Conservation (phyloP, 306 rosid species). For the Arachis stenosperma region DNA sequence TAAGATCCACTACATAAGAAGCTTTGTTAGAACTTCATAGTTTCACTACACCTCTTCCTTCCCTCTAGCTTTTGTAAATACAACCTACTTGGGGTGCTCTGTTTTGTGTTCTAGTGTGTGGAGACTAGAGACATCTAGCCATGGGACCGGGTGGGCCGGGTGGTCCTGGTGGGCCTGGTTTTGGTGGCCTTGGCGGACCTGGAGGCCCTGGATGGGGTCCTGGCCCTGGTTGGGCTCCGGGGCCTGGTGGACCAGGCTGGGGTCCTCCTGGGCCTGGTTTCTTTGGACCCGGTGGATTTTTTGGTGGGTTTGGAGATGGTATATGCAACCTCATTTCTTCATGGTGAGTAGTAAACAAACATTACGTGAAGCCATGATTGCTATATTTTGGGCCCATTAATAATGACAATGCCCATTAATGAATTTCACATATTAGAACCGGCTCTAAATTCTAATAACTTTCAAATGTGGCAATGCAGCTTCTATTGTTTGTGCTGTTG, state of each 20-base stretch:
- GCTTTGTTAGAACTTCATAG: background rate
- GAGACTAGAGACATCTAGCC: background rate
- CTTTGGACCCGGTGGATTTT: slow-evolving; percentile 54
- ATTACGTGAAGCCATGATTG: background rate
- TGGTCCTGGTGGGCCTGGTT: background rate
- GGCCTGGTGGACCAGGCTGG: slow-evolving; percentile 41
- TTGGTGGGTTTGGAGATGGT: slow-evolving; percentile 70
- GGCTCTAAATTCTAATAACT: background rate
- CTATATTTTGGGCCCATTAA: background rate
- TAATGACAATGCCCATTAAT: background rate
- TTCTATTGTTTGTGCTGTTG: slow-evolving; percentile 78
- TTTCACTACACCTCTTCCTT: slow-evolving; percentile 8
- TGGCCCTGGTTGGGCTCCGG: slow-evolving; percentile 48
- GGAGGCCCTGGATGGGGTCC: slow-evolving; percentile 50
- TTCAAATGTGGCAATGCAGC: slow-evolving; percentile 44
- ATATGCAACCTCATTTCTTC: slow-evolving; percentile 61
- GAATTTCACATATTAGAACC: background rate
- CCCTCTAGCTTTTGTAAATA: background rate
- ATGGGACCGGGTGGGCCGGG: slow-evolving; percentile 64
- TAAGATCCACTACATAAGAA: background rate
- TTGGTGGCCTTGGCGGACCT: slow-evolving; percentile 43
- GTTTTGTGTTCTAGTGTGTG: background rate
- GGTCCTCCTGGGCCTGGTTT: slow-evolving; percentile 45
- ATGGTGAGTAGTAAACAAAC: slow-evolving; percentile 44
- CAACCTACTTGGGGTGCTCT: background rate